A percentile compares a stretch with the other conserved stretches of the same genome.
Conservation (phyloP, 2,329 filamentous ascomycete species). For the Capronia coronata region DNA sequence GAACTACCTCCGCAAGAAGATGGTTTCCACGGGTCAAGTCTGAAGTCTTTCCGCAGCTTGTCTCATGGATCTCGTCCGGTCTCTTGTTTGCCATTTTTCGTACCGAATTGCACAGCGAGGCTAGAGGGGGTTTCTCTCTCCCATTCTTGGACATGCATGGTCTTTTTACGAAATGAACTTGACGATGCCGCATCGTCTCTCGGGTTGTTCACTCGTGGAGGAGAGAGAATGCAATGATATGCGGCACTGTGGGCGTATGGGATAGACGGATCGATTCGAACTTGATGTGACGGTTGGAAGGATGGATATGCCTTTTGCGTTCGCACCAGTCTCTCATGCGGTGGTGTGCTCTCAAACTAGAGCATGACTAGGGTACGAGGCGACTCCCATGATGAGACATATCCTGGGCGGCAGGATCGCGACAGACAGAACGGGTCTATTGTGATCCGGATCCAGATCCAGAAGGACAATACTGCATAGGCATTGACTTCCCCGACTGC, state of each 20-base stretch:
- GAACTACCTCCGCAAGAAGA: conserved; percentile 98
- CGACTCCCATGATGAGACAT: too few relatives aligned
- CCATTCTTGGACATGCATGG: background rate
- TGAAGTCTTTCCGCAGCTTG: conserved; percentile 40
- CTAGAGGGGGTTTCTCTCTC: background rate
- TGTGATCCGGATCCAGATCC: too few relatives aligned
- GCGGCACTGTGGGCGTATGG: conserved; percentile 16
- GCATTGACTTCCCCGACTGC: too few relatives aligned
- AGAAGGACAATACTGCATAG: too few relatives aligned
- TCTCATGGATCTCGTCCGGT: background rate
- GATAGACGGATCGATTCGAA: conserved; percentile 12
- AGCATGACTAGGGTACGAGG: too few relatives aligned
- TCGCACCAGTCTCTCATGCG: too few relatives aligned
- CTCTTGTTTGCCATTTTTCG: background rate
- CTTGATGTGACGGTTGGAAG: background rate
- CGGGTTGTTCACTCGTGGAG: background rate
- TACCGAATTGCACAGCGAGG: background rate
- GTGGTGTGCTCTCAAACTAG: too few relatives aligned
- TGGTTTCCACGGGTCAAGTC: conserved; percentile 80
- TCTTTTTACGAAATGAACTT: background rate
- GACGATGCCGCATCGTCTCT: conserved; percentile 3
- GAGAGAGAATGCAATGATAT: background rate
- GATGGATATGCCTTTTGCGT: too few relatives aligned
- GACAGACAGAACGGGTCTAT: too few relatives aligned
- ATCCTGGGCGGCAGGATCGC: too few relatives aligned